phyloP scores from a whole-genome alignment of 1,139 yeast species.

The Blastobotrys serpentis region DNA sequence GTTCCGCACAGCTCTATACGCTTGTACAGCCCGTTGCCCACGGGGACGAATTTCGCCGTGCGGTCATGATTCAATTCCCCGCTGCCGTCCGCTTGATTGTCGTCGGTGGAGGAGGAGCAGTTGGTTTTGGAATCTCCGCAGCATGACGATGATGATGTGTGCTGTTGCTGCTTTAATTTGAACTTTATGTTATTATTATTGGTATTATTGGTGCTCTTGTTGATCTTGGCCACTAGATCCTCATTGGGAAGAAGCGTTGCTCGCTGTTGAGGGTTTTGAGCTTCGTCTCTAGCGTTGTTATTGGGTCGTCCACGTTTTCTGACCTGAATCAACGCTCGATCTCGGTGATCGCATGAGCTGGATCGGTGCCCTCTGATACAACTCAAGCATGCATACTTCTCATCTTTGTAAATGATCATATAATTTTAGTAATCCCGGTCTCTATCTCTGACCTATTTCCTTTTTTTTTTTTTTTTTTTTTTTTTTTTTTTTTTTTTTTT shows the following conservation, averaged over 20 bases:
- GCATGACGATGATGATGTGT: background rate
- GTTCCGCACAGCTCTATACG: background rate
- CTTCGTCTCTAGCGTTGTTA: no score
- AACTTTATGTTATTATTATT: constrained; percentile 9
- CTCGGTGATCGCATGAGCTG: constrained; percentile 77
- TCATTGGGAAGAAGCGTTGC: constrained; percentile 35
- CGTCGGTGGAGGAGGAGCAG: constrained; percentile 1
- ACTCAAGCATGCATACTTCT: constrained; percentile 67
- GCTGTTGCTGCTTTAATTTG: constrained; percentile 8
- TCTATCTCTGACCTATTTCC: no score
- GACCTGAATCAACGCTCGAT: constrained; percentile 80
- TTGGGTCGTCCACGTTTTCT: constrained; percentile 81
- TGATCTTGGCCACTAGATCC: constrained; percentile 13
- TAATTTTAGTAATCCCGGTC: no score
- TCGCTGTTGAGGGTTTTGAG: constrained; percentile 24
- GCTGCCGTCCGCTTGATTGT: background rate
- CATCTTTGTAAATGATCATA: constrained; percentile 84
- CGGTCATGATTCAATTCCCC: background rate
- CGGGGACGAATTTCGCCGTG: constrained; percentile 32
- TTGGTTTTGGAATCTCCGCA: no score
- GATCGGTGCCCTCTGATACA: constrained; percentile 95
- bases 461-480: no score
- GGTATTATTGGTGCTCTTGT: no score
- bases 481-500: no score
- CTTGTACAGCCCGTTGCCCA: constrained; percentile 37